These are phyloP conservation scores for Entamoeba histolytica DNA, from an alignment of 208 protist species.

Conservation along the genomic window DNA sequence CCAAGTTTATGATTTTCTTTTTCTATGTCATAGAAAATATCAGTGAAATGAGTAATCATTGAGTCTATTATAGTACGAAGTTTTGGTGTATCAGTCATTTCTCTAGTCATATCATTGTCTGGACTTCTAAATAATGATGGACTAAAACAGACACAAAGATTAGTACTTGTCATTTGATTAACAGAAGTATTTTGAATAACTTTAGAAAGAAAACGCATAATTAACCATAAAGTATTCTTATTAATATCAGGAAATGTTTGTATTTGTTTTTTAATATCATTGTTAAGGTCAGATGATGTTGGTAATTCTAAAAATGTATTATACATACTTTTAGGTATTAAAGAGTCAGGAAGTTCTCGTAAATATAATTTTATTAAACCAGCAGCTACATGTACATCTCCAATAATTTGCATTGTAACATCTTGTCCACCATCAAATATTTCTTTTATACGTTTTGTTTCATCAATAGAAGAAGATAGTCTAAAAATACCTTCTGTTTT, in stretches of 20 bases:
- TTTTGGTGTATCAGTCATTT: neutral
- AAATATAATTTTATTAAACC: neutral
- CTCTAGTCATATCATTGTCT: neutral
- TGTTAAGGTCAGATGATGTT: neutral
- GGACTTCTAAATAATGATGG: neutral
- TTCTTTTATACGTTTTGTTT: neutral
- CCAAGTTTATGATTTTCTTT: neutral
- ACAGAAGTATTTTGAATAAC: neutral
- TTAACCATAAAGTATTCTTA: neutral
- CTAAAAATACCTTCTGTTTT: neutral
- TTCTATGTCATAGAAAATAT: neutral
- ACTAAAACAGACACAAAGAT: neutral
- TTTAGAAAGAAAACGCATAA: neutral
- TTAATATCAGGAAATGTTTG: neutral
- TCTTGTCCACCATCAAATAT: neutral
- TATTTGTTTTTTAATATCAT: neutral
- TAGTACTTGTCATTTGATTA: neutral
- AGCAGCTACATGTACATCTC: neutral
- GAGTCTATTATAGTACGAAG: neutral
- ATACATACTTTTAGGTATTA: neutral
- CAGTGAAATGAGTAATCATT: neutral
- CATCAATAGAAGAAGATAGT: neutral
- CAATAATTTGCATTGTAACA: neutral
- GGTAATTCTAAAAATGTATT: neutral
- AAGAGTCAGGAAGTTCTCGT: neutral